These are phyloP conservation scores for Conringia planisiliqua DNA, from an alignment of 345 rosid genomes.

Conservation along the genomic window DNA sequence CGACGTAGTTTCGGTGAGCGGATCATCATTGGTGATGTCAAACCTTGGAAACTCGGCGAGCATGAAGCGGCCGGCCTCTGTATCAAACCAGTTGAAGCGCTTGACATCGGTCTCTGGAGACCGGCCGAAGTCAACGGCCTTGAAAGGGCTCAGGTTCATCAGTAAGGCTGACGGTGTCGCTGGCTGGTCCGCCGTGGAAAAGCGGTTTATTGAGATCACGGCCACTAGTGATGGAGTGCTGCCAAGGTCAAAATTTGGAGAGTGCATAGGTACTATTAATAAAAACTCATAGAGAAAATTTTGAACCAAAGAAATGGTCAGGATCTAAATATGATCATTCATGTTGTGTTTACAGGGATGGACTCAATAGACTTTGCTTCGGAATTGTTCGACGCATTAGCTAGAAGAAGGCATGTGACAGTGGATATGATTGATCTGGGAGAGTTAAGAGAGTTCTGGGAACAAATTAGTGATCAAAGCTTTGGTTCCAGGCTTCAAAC, in stretches of 20 bases:
- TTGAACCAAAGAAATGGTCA: neutral
- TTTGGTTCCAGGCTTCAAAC: neutral
- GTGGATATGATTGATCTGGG: slow-evolving; percentile 45
- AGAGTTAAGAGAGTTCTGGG: slow-evolving; percentile 56
- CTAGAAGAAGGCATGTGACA: slow-evolving; percentile 42
- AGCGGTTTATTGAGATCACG: slow-evolving; percentile 48
- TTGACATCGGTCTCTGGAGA: slow-evolving; percentile 39
- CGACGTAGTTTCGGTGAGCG: slow-evolving; percentile 37
- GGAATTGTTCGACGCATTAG: slow-evolving; percentile 58
- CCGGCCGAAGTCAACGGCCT: slow-evolving; percentile 53
- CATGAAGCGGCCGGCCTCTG: slow-evolving; percentile 42
- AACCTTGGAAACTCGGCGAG: slow-evolving; percentile 24
- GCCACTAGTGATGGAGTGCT: slow-evolving; percentile 42
- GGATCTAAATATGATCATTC: neutral
- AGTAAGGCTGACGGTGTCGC: slow-evolving; percentile 51
- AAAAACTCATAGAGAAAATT: too few species aligned
- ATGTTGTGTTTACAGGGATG: slow-evolving; percentile 45
- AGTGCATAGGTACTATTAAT: slow-evolving; percentile 84
- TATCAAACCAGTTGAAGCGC: slow-evolving; percentile 48
- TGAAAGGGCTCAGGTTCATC: slow-evolving; percentile 67
- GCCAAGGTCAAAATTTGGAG: slow-evolving; percentile 50
- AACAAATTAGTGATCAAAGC: slow-evolving; percentile 58
- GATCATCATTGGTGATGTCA: slow-evolving; percentile 29
- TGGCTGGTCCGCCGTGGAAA: slow-evolving; percentile 60
- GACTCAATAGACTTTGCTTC: slow-evolving; percentile 60